Evolutionary conservation across 1,284 basidiomycete species (phyloP).

Genomic region (Sporisorium iseilematis-ciliati): DNA sequence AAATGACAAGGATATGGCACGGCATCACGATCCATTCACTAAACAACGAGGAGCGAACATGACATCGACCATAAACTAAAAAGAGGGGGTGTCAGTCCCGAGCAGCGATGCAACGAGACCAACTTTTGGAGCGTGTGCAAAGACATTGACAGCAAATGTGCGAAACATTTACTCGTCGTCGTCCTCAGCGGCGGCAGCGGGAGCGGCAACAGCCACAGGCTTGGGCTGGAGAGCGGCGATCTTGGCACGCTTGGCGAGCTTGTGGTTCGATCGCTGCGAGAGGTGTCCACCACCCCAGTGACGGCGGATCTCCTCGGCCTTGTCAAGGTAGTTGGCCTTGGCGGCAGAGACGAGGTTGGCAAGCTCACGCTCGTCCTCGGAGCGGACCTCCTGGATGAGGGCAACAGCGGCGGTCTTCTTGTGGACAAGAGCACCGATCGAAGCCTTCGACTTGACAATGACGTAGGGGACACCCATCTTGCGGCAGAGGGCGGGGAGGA

Average conservation of each 20-base stretch:
- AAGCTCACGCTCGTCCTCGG: slow-evolving; percentile 93
- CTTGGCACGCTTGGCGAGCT: slow-evolving; percentile 94
- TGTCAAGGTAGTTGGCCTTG: slow-evolving; percentile 96
- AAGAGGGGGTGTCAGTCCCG: slow-evolving; percentile 34
- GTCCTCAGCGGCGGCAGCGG: slow-evolving; percentile 39
- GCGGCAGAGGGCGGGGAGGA: slow-evolving; percentile 96
- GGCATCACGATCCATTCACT: slow-evolving; percentile 48
- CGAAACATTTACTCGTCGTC: slow-evolving; percentile 52
- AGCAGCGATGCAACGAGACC: slow-evolving; percentile 15
- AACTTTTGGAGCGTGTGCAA: slow-evolving; percentile 33
- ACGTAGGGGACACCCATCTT: slow-evolving; percentile 99
- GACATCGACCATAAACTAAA: slow-evolving; percentile 21
- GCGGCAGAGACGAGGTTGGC: slow-evolving; percentile 91
- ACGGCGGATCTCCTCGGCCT: slow-evolving; percentile 90
- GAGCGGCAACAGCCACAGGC: slow-evolving; percentile 41
- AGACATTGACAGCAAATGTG: slow-evolving; percentile 19
- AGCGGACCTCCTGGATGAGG: slow-evolving; percentile 91
- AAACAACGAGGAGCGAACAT: slow-evolving; percentile 32
- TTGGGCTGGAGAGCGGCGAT: slow-evolving; percentile 74
- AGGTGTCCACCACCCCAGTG: slow-evolving; percentile 97
- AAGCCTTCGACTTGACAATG: slow-evolving; percentile 95
- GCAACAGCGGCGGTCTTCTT: slow-evolving; percentile 97
- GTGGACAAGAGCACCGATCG: slow-evolving; percentile 95
- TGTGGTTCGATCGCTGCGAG: slow-evolving; percentile 91
- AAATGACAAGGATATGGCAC: slow-evolving; percentile 5